phyloP scores from a whole-genome alignment of 805 yeast genomes.

The Komagataella pseudopastoris region DNA sequence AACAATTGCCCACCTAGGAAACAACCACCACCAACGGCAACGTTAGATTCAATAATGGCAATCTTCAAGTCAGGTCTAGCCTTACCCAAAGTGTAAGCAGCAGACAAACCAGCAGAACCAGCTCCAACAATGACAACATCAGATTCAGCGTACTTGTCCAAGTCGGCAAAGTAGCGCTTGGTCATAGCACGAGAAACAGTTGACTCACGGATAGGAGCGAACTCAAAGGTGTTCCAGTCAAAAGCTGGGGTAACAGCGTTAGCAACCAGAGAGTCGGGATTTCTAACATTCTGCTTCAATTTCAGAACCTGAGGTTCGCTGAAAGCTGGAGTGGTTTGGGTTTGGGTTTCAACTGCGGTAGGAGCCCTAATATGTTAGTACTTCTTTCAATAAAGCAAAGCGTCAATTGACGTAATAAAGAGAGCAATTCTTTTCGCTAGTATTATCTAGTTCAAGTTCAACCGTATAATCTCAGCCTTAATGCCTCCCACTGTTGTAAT shows the following conservation, averaged over 20 bases:
- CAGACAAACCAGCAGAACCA: constrained; percentile 64
- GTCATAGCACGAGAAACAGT: constrained; percentile 78
- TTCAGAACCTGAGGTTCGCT: constrained; percentile 1
- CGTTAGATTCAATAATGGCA: constrained; percentile 61
- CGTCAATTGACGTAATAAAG: not conserved
- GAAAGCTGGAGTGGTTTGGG: constrained; percentile 6
- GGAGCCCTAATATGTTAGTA: constrained; percentile 2
- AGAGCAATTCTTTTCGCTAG: constrained; percentile 22
- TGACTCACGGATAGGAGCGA: constrained; percentile 65
- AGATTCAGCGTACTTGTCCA: constrained; percentile 62
- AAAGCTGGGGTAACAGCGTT: constrained; percentile 16
- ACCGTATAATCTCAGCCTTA: constrained; percentile 27
- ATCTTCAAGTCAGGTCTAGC: constrained; percentile 66
- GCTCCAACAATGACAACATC: constrained; percentile 71
- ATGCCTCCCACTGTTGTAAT: not conserved
- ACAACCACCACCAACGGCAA: constrained; percentile 74
- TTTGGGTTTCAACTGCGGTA: constrained; percentile 1
- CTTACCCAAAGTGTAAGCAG: constrained; percentile 62
- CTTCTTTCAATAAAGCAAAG: not conserved
- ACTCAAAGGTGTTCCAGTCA: constrained; percentile 58
- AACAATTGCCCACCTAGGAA: constrained; percentile 70
- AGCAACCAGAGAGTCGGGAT: constrained; percentile 13
- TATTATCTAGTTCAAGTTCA: constrained; percentile 29
- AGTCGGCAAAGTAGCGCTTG: constrained; percentile 53
- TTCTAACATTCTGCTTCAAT: constrained; percentile 12